phyloP scores from a whole-genome alignment of 2,329 filamentous ascomycete genomes.

The Colletotrichum navitas region DNA sequence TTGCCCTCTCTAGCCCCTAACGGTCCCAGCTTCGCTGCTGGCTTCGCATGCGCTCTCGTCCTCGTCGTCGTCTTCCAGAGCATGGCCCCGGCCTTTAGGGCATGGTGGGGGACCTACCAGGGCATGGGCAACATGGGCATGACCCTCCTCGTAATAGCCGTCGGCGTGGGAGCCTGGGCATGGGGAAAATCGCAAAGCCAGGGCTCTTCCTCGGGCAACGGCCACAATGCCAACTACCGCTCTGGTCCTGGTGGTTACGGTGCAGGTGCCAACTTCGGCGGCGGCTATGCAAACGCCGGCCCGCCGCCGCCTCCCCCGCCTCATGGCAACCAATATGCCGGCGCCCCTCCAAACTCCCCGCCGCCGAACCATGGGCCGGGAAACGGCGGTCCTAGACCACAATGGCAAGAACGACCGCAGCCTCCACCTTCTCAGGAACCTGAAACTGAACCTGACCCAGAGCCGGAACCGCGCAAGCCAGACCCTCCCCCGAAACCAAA shows the following conservation, averaged over 20 bases:
- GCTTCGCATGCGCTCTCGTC: slow-evolving; percentile 82
- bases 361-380: slow-evolving; percentile 46
- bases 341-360: slow-evolving; percentile 42
- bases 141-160: slow-evolving; percentile 76
- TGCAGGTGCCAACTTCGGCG: slow-evolving; percentile 38
- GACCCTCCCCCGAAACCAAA: slow-evolving; percentile 46
- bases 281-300: slow-evolving; percentile 36
- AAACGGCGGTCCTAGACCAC: slow-evolving; percentile 52
- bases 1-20: slow-evolving; percentile 90
- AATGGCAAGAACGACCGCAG: slow-evolving; percentile 52
- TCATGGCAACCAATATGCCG: slow-evolving; percentile 36
- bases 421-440: slow-evolving; percentile 44
- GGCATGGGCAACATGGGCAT: slow-evolving; percentile 81
- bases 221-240: slow-evolving; percentile 24
- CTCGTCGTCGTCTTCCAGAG: slow-evolving; percentile 79
- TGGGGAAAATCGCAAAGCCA: slow-evolving; percentile 42
- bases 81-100: slow-evolving; percentile 78
- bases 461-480: slow-evolving; percentile 46
- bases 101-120: slow-evolving; percentile 79
- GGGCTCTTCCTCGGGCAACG: slow-evolving; percentile 50
- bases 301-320: slow-evolving; percentile 44
- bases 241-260: slow-evolving; percentile 37
- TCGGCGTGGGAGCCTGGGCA: slow-evolving; percentile 84
- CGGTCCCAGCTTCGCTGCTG: slow-evolving; percentile 90
- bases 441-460: slow-evolving; percentile 43